phyloP scores from a whole-genome alignment of 768 basidiomycete species.

The Psilocybe subaeruginosa region DNA sequence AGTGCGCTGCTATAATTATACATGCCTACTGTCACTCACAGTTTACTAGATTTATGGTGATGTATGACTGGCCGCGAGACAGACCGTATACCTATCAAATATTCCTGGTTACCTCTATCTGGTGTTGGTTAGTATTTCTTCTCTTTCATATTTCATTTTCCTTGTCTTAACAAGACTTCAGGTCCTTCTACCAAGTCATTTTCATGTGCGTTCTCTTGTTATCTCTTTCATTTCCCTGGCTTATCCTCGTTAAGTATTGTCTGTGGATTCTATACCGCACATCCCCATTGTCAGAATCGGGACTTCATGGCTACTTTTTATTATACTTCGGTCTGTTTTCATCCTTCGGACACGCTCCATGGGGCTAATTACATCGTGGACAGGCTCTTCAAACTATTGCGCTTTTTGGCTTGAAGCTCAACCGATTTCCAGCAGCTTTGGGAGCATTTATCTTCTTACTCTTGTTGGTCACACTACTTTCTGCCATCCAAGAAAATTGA shows the following conservation, averaged over 20 bases:
- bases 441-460: conserved; percentile 59
- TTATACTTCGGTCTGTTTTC: conserved; percentile 42
- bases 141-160: neutral
- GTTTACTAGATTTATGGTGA: conserved; percentile 51
- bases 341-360: neutral
- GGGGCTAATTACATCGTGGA: neutral
- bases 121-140: conserved; percentile 56
- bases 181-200: conserved; percentile 65
- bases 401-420: conserved; percentile 69
- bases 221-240: neutral
- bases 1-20: conserved; percentile 13
- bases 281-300: conserved; percentile 35
- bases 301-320: conserved; percentile 54
- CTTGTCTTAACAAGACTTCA: conserved; percentile 24
- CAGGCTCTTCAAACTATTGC: conserved; percentile 66
- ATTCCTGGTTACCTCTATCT: conserved; percentile 58
- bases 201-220: conserved; percentile 47
- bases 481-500: neutral
- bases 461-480: conserved; percentile 35
- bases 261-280: conserved; percentile 42
- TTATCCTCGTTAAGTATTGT: conserved; percentile 29
- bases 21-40: neutral
- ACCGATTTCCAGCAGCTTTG: conserved; percentile 66
- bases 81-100: conserved; percentile 61
- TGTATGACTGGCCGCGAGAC: conserved; percentile 75